Conservation (phyloP, 139 green algal genomes). For the Spirogloea muscicola region DNA sequence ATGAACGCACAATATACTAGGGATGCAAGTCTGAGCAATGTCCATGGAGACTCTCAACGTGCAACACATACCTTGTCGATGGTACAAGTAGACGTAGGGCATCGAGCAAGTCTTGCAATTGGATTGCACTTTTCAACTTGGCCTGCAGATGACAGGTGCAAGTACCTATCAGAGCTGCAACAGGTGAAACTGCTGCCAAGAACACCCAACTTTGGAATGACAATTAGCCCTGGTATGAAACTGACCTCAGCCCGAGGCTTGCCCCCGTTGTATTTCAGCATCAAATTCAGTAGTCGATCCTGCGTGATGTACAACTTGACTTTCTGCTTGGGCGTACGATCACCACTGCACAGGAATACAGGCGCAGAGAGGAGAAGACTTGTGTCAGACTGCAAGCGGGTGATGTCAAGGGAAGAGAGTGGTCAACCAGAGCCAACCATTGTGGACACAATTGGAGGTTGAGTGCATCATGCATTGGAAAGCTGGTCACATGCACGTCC, state of each 20-base stretch:
- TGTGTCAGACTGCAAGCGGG: too few relatives aligned
- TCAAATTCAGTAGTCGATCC: slow-evolving; percentile 73
- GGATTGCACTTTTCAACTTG: slow-evolving; percentile 93
- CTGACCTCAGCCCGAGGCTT: slow-evolving; percentile 35
- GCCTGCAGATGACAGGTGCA: slow-evolving; percentile 59
- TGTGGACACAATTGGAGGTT: too few relatives aligned
- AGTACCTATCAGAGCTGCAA: neutral
- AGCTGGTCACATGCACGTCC: too few relatives aligned
- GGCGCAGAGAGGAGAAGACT: too few relatives aligned
- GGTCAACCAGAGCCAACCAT: too few relatives aligned
- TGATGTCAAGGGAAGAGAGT: too few relatives aligned
- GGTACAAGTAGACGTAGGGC: slow-evolving; percentile 47
- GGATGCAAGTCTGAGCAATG: too few relatives aligned
- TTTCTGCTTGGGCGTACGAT: slow-evolving; percentile 99
- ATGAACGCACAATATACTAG: too few relatives aligned
- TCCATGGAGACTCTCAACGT: neutral
- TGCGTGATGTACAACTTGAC: slow-evolving; percentile 88
- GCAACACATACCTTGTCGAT: neutral
- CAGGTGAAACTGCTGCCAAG: too few relatives aligned
- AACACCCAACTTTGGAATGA: neutral
- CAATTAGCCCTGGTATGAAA: slow-evolving; percentile 4
- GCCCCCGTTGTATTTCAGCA: slow-evolving; percentile 55
- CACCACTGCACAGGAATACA: slow-evolving; percentile 53
- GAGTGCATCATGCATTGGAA: too few relatives aligned
- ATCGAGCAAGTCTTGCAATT: slow-evolving; percentile 96